These are phyloP conservation scores for Buxus sempervirens DNA, from an alignment of 164 flowering plant genomes.

Conservation along the genomic window DNA sequence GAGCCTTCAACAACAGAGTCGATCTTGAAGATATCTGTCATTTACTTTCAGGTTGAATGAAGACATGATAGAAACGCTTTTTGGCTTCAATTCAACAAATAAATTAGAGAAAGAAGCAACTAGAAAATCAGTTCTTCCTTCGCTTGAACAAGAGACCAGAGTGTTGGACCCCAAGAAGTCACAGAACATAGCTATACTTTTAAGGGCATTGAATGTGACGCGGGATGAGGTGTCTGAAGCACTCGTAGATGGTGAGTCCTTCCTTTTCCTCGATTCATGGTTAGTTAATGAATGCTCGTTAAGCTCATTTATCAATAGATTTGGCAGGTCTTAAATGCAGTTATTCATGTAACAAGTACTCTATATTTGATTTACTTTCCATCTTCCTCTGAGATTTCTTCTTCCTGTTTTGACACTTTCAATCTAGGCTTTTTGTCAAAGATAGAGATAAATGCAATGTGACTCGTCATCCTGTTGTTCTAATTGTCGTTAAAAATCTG, in stretches of 20 bases:
- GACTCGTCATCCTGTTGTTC: background rate
- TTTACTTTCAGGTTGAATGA: slow-evolving; percentile 69
- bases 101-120: slow-evolving; percentile 49
- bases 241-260: slow-evolving; percentile 75
- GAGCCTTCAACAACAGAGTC: background rate
- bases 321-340: too few species aligned
- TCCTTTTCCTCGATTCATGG: slow-evolving; percentile 1
- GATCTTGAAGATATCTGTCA: slow-evolving; percentile 8
- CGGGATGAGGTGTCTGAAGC: slow-evolving; percentile 90
- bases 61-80: slow-evolving; percentile 89
- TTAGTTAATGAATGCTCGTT: background rate
- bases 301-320: too few species aligned
- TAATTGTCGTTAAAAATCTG: background rate
- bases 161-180: slow-evolving; percentile 97
- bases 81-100: slow-evolving; percentile 69
- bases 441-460: background rate
- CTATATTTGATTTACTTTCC: too few species aligned
- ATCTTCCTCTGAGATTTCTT: too few species aligned
- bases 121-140: slow-evolving; percentile 56
- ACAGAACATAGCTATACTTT: slow-evolving; percentile 92
- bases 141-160: slow-evolving; percentile 61
- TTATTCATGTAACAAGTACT: too few species aligned
- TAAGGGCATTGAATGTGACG: slow-evolving; percentile 93
- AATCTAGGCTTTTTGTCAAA: background rate
- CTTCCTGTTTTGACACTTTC: background rate